phyloP scores from a whole-genome alignment of 169 alveolate genomes.

The Fabrea salina region DNA sequence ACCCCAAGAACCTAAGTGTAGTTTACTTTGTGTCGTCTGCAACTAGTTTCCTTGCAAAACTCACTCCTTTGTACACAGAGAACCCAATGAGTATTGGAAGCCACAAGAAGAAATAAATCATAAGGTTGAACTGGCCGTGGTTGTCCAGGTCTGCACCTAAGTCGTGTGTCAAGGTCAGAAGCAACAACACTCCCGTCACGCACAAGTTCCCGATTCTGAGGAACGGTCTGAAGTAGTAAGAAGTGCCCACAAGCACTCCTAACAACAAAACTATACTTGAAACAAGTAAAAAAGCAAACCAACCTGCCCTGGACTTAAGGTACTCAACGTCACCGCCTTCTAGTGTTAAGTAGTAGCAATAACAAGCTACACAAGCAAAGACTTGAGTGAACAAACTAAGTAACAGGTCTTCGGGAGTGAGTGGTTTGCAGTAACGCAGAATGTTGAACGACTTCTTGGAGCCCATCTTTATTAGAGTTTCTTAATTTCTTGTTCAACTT shows the following conservation, averaged over 20 bases:
- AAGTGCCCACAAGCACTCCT: background rate
- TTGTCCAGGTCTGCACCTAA: constrained; percentile 8
- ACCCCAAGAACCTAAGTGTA: background rate
- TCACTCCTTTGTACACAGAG: background rate
- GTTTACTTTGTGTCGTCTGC: background rate
- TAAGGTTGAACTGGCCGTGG: constrained; percentile 31
- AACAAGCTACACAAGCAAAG: background rate
- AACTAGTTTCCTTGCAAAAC: background rate
- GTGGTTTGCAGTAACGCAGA: too few species aligned
- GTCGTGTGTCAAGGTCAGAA: background rate
- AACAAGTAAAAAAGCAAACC: background rate
- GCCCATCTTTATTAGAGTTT: too few species aligned
- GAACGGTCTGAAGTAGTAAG: too few species aligned
- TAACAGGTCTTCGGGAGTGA: too few species aligned
- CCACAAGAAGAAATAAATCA: background rate
- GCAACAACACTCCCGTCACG: background rate
- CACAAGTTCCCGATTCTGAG: background rate
- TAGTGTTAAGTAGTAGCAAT: constrained; percentile 15
- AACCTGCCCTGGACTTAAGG: background rate
- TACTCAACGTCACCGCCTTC: constrained; percentile 37
- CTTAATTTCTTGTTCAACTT: too few species aligned
- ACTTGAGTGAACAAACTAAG: background rate
- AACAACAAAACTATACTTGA: background rate
- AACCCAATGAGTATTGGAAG: background rate
- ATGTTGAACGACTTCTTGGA: too few species aligned